Conservation (phyloP, 1,284 basidiomycete species). For the Microbotryomycetes sp. region DNA sequence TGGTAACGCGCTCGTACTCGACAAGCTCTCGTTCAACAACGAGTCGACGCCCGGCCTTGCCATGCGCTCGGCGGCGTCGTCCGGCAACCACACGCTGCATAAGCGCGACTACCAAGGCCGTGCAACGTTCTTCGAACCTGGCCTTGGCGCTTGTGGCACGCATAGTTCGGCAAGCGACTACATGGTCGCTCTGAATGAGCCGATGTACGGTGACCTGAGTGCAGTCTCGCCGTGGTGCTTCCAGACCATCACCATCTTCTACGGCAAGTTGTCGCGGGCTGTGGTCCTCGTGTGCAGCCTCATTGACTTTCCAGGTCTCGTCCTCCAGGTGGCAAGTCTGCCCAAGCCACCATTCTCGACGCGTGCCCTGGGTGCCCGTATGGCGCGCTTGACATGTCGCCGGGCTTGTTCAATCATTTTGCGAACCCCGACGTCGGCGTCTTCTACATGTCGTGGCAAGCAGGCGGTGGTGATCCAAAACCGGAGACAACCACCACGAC, state of each 20-base stretch:
- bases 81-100: not conserved
- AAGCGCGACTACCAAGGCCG: constrained; percentile 21
- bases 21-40: not conserved
- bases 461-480: not conserved
- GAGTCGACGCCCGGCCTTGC: not conserved
- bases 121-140: constrained; percentile 22
- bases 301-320: not conserved
- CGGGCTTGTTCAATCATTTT: constrained; percentile 58
- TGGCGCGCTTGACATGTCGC: constrained; percentile 69
- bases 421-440: constrained; percentile 40
- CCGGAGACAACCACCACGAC: not conserved
- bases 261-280: constrained; percentile 36
- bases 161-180: constrained; percentile 9
- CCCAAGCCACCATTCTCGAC: constrained; percentile 58
- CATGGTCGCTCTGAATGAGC: constrained; percentile 27
- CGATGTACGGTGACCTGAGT: constrained; percentile 28
- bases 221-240: constrained; percentile 48
- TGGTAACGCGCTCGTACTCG: not conserved
- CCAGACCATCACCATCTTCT: constrained; percentile 56
- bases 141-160: constrained; percentile 25
- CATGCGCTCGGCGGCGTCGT: not conserved
- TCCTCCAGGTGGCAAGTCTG: constrained; percentile 50
- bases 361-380: constrained; percentile 61
- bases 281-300: not conserved
- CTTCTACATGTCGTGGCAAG: constrained; percentile 44